Evolutionary conservation across 129 eudicot species (phyloP).

Genomic region (Artemisia tridentata): DNA sequence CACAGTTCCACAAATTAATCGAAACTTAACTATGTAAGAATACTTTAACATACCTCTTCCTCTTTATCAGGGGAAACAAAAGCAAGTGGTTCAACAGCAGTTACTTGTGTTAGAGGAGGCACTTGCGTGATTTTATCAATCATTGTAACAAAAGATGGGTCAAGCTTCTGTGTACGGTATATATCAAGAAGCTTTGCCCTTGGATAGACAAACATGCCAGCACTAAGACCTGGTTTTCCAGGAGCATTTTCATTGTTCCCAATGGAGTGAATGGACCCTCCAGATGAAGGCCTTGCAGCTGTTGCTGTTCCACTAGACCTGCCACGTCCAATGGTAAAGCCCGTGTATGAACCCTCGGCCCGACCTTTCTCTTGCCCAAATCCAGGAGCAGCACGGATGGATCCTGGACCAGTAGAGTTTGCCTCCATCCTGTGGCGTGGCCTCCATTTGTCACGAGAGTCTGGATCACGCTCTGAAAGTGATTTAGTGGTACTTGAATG

Average conservation of each 20-base stretch:
- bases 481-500: no score
- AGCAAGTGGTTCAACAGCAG: slow-evolving; percentile 67
- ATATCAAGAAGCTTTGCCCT: slow-evolving; percentile 90
- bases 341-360: slow-evolving; percentile 55
- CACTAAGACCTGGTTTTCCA: slow-evolving; percentile 48
- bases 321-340: slow-evolving; percentile 85
- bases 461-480: no score
- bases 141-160: slow-evolving; percentile 37
- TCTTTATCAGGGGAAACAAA: slow-evolving; percentile 77
- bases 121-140: slow-evolving; percentile 52
- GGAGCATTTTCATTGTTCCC: slow-evolving; percentile 39
- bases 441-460: no score
- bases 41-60: slow-evolving; percentile 57
- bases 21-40: neutral
- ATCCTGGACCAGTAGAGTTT: no score
- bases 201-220: slow-evolving; percentile 57
- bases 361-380: slow-evolving; percentile 75
- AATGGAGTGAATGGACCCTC: no score
- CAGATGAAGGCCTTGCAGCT: slow-evolving; percentile 46
- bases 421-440: no score
- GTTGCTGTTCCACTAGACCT: slow-evolving; percentile 50
- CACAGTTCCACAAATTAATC: no score
- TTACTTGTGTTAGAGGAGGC: slow-evolving; percentile 53
- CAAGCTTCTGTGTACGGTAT: slow-evolving; percentile 68
- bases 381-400: slow-evolving; percentile 91